Conservation (phyloP, 192 early-diverging fungal species). For the Podila epigama region DNA sequence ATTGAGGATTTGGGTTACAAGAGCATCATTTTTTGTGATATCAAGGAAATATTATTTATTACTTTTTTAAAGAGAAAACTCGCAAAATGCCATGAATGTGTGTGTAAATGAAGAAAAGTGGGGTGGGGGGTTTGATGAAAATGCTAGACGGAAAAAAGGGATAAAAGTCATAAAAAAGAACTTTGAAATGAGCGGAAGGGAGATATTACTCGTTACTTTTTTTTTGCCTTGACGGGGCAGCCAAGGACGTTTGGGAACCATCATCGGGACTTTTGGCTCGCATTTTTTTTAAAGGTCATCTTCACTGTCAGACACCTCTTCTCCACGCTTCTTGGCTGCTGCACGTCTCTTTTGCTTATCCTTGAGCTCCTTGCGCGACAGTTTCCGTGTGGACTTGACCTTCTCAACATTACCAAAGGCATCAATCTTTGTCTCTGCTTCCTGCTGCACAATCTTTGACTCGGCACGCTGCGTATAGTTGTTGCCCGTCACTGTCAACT, state of each 20-base stretch:
- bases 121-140: neutral
- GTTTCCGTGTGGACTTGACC: conserved; percentile 67
- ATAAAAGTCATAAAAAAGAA: conserved; percentile 2
- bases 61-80: neutral
- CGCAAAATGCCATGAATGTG: neutral
- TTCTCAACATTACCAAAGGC: conserved; percentile 79
- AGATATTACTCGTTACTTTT: neutral
- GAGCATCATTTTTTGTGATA: neutral
- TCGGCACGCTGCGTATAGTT: conserved; percentile 57
- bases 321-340: conserved; percentile 58
- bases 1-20: neutral
- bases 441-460: conserved; percentile 53
- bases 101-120: neutral
- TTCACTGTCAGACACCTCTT: conserved; percentile 55
- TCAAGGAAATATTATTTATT: neutral
- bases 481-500: conserved; percentile 59
- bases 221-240: no score
- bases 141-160: neutral
- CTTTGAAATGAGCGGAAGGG: neutral
- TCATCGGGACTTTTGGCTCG: neutral
- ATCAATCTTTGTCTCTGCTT: conserved; percentile 62
- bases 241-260: no score
- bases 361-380: conserved; percentile 58
- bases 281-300: conserved; percentile 43
- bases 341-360: conserved; percentile 64